phyloP scores from a whole-genome alignment of 139 green algal species.

The Tetraselmis chui region DNA sequence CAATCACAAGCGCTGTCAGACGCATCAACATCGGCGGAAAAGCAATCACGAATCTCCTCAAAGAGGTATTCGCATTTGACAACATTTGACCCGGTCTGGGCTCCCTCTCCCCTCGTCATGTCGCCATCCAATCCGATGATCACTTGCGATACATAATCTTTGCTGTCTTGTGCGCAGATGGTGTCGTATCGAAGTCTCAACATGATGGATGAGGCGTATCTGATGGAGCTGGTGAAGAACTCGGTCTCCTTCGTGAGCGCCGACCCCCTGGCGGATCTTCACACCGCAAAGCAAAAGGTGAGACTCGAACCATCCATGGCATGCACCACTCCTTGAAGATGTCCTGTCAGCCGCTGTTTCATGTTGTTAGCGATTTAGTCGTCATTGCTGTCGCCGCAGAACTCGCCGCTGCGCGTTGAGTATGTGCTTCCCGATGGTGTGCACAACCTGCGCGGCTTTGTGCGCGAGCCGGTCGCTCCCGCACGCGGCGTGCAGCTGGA shows the following conservation, averaged over 20 bases:
- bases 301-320: too few species aligned
- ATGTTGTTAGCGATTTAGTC: too few species aligned
- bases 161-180: neutral
- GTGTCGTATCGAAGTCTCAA: constrained; percentile 62
- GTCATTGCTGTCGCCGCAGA: too few species aligned
- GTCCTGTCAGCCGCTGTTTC: too few species aligned
- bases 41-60: constrained; percentile 95
- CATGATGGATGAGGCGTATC: constrained; percentile 90
- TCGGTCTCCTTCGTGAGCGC: constrained; percentile 76
- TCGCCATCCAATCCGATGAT: neutral
- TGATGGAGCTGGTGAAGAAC: constrained; percentile 94
- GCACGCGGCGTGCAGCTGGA: constrained; percentile 16
- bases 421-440: constrained; percentile 93
- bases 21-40: constrained; percentile 95
- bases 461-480: constrained; percentile 29
- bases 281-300: constrained; percentile 10
- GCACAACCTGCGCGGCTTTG: constrained; percentile 66
- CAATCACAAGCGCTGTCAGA: constrained; percentile 41
- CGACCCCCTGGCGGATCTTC: constrained; percentile 44
- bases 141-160: constrained; percentile 6
- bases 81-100: neutral
- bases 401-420: constrained; percentile 52
- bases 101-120: neutral
- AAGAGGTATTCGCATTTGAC: constrained; percentile 78
- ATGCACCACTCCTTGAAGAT: too few species aligned